Conservation (phyloP, 352 stramenopile species). For the Phytophthora melonis region DNA sequence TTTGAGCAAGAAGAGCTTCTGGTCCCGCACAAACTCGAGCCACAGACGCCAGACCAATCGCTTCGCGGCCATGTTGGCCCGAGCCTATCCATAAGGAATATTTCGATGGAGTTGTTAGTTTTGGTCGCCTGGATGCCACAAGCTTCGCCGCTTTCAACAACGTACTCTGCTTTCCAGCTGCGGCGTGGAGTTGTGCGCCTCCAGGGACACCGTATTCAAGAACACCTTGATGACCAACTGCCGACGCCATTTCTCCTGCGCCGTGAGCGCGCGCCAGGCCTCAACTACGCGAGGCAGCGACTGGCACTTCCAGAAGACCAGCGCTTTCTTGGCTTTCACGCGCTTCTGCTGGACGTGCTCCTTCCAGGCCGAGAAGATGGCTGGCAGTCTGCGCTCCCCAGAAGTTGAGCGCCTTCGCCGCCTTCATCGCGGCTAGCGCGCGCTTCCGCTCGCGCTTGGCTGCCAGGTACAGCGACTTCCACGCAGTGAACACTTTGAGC, state of each 20-base stretch:
- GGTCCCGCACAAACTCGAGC: constrained; percentile 56
- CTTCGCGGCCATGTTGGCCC: constrained; percentile 57
- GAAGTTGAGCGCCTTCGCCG: constrained; percentile 66
- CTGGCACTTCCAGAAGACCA: constrained; percentile 78
- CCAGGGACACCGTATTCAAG: constrained; percentile 65
- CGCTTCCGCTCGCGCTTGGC: constrained; percentile 35
- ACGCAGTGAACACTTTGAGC: constrained; percentile 62
- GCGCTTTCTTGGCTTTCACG: constrained; percentile 59
- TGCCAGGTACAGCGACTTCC: constrained; percentile 46
- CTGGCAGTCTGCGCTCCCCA: constrained; percentile 64
- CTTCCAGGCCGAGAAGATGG: constrained; percentile 62
- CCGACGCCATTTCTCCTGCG: constrained; percentile 40
- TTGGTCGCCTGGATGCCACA: not conserved
- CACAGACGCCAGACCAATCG: constrained; percentile 60
- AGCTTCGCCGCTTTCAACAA: not conserved
- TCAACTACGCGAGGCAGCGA: constrained; percentile 66
- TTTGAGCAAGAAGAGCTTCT: constrained; percentile 79
- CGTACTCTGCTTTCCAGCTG: constrained; percentile 60
- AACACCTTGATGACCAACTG: constrained; percentile 66
- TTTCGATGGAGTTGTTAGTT: constrained; percentile 1
- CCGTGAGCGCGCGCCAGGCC: constrained; percentile 49
- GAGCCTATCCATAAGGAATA: constrained; percentile 33
- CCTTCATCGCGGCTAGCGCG: constrained; percentile 36
- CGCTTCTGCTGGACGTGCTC: constrained; percentile 48
- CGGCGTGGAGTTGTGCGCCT: constrained; percentile 73